Evolutionary conservation across 2,329 filamentous ascomycete species (phyloP), one percentile per base, ranked within the genome.

Genomic region (Metarhizium anisopliae): DNA sequence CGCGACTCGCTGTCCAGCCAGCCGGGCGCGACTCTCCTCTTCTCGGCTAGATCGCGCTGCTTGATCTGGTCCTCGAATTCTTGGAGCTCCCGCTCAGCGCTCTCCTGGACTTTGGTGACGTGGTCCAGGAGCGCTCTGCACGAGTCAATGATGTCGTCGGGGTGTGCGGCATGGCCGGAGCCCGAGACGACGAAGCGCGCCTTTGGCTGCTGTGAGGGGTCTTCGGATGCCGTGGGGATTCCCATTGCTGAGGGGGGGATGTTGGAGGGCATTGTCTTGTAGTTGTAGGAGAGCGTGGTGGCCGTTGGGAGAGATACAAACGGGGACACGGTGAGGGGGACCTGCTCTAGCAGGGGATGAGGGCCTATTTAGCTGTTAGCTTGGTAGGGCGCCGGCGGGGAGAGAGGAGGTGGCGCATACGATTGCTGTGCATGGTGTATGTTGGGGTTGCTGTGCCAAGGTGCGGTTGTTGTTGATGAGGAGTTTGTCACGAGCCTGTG

Each of bases 231-330:
- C 14, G 69, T 70, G 20, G 68, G 64, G 30, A 73, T 66, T 55
- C 68, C 69, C 25, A 72, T 59, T 30, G 65, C 61, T 2, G 71
- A 70, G 3, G 70, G 65, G 2, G 94, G 93, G 0, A 97, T 82
- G 2, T 90, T 88, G 1, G 90, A 93, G 0, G 93, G 90, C 67
- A 97, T 86, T 11, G 85, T 81, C 68, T 92, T 93, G 80, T 96
- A 97, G 63, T 90, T 95, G 76, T 97, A 97, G 29, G 94, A 93
- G 7, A 99, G 83, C 0, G 92, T 96, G 20, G 92, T 89, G 30
- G 93, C 87, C 35, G 89, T 87, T 11, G 94, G 94, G 36, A 99
- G 86, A 58, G 87, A 88, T 64, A 97, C 84, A 75, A 96, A 96
- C 30, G 94, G 94, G 3, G 93, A 96, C 49, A 97, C 91, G 52